phyloP scores from a whole-genome alignment of 2,329 filamentous ascomycete genomes.

The Fusarium nygamai region DNA sequence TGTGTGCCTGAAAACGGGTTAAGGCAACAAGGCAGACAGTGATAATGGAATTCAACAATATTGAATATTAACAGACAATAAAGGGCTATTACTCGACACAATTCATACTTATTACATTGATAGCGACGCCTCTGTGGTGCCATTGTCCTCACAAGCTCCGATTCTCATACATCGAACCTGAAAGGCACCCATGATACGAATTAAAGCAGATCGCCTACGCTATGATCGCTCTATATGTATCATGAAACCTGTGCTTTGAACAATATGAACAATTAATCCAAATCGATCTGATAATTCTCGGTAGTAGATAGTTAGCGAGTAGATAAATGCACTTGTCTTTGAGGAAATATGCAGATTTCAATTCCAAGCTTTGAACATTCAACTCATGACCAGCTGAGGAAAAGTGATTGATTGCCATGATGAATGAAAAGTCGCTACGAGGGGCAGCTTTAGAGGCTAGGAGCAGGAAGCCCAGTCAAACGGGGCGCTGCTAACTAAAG shows the following conservation, averaged over 20 bases:
- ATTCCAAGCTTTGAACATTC: too few species aligned
- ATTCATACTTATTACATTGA: neutral
- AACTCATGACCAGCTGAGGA: neutral
- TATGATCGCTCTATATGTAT: conserved; percentile 19
- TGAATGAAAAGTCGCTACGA: conserved; percentile 23
- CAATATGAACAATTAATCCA: neutral
- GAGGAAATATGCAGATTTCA: rapidly evolving
- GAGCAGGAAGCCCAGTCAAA: conserved; percentile 14
- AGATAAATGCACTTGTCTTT: too few species aligned
- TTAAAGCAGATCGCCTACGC: conserved; percentile 3
- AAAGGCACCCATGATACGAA: conserved; percentile 1
- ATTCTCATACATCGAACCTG: neutral
- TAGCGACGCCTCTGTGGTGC: neutral
- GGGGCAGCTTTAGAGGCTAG: conserved; percentile 24
- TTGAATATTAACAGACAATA: neutral
- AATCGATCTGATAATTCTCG: neutral
- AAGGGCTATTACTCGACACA: neutral
- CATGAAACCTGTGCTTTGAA: conserved; percentile 18
- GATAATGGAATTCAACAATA: neutral
- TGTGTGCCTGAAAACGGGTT: conserved; percentile 42
- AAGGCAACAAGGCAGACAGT: conserved; percentile 48
- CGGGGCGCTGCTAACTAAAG: conserved; percentile 37
- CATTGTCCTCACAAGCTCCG: neutral
- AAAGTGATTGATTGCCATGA: conserved; percentile 7
- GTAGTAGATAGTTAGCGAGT: neutral